phyloP scores from a whole-genome alignment of 164 flowering plant species.

The Magnolia officinalis region DNA sequence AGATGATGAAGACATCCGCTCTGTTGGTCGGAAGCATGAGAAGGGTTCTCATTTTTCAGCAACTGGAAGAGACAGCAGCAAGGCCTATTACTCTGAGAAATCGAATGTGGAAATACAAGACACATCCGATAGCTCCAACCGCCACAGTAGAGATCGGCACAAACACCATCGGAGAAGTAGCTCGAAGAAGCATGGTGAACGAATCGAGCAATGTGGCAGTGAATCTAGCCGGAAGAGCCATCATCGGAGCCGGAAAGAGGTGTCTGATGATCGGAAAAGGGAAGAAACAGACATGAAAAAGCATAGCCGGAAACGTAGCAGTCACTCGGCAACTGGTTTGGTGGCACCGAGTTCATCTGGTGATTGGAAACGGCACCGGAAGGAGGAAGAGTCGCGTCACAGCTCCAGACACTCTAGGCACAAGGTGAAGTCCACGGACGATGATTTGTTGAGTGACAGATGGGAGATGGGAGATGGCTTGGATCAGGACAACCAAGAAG shows the following conservation, averaged over 20 bases:
- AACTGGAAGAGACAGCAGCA: conserved; percentile 29
- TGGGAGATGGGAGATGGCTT: conserved; percentile 43
- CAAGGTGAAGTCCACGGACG: conserved; percentile 15
- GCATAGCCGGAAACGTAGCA: conserved; percentile 23
- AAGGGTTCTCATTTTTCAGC: conserved; percentile 28
- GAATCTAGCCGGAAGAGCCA: conserved; percentile 32
- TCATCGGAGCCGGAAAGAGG: conserved; percentile 20
- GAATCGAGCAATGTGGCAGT: conserved; percentile 22
- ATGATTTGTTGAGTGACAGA: conserved; percentile 32
- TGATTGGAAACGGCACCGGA: conserved; percentile 20
- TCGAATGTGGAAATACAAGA: conserved; percentile 38
- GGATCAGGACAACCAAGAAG: conserved; percentile 26
- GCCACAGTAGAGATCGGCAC: conserved; percentile 33
- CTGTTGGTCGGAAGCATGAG: conserved; percentile 21
- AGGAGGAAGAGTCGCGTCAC: conserved; percentile 28
- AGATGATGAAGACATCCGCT: conserved; percentile 23
- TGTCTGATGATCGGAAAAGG: conserved; percentile 25
- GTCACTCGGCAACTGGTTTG: conserved; percentile 24
- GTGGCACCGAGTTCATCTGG: conserved; percentile 27
- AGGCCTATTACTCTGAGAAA: conserved; percentile 27
- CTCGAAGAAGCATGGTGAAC: conserved; percentile 27
- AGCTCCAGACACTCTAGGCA: conserved; percentile 37
- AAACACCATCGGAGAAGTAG: conserved; percentile 21
- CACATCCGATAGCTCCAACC: conserved; percentile 27
- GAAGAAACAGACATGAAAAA: conserved; percentile 26